Base-by-base conservation (phyloP, 306 rosid genomes). In the Boehmeria nivea region DNA sequence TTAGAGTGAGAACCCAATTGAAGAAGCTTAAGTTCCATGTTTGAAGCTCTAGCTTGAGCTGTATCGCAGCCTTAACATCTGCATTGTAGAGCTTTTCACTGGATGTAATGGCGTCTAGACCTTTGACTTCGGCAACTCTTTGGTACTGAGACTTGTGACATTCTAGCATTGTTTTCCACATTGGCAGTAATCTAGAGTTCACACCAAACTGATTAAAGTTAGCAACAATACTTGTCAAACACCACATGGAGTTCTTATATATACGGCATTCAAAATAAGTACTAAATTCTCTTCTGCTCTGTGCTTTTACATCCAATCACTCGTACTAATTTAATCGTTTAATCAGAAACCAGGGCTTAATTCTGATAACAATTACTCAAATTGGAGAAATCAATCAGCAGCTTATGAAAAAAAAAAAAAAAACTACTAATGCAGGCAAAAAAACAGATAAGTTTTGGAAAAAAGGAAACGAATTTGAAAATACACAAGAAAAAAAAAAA, bases 111-210 rank as follows among this genome's bases (percentile, higher is more conserved):
- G 18, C 78, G 19, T 72, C 81, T 45, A 69, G 47, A 17, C 62
- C 38, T 55, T 72, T 81, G 61, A 57, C 60, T 57, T 84, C 88
- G 3, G 55, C 71, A 34, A 87, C 34, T 54, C 63, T 64, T 65
- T 70, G 66, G 63, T 43, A 59, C 70, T 84, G 94, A 43, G 66
- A 9, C 60, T 68, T 80, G 80, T 82, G 84, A 71, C 91, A 76
- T 25, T 84, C 85, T 37, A 57, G 65, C 98, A 90, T 86, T 44
- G 58, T 77, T 73, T 74, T 80, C 96, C 96, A 91, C 96, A 91
- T 82, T 48, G 71, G 69, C 0, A 66, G 70, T 42, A 87, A 75
- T 68, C 96, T 91, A 54, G 14, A 57, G 45, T 8, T 40, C n/a
- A 36, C 49, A 67, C 13, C 36, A 64, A 65, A 54, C 40, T 34